A percentile compares a stretch with the other conserved stretches of the same genome.
These are phyloP conservation scores for Priceomyces carsonii DNA, from an alignment of 805 yeast species.

Conservation along the genomic window DNA sequence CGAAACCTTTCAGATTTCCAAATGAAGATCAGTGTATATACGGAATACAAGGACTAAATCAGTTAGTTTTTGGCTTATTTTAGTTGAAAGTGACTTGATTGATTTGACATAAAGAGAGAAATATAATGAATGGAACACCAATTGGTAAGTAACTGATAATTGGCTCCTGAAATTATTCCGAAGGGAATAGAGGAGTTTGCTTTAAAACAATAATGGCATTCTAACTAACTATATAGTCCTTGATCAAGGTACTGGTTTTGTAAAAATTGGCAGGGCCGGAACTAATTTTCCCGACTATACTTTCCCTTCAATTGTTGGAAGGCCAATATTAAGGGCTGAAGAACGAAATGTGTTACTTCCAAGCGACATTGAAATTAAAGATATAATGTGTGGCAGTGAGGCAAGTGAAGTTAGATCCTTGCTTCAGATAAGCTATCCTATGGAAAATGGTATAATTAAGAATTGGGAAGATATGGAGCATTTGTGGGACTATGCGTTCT, in stretches of 20 bases:
- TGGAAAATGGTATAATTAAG: constrained; percentile 97
- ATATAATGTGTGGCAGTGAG: constrained; percentile 97
- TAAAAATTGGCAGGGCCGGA: constrained; percentile 95
- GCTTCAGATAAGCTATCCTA: constrained; percentile 92
- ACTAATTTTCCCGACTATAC: constrained; percentile 96
- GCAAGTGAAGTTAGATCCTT: constrained; percentile 89
- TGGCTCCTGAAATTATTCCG: too few species aligned
- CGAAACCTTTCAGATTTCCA: constrained; percentile 3
- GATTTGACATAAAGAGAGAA: constrained; percentile 1
- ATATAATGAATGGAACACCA: constrained; percentile 26
- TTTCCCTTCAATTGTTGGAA: constrained; percentile 95
- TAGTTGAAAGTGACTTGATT: too few species aligned
- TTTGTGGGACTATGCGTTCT: constrained; percentile 96
- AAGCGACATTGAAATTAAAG: constrained; percentile 77
- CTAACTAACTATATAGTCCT: constrained; percentile 58
- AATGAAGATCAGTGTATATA: not conserved
- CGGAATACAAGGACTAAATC: too few species aligned
- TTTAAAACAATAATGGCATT: too few species aligned
- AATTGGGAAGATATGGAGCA: constrained; percentile 99
- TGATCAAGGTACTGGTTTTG: constrained; percentile 99
- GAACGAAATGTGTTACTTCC: constrained; percentile 62
- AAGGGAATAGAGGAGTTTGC: not conserved
- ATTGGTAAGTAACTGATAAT: constrained; percentile 25
- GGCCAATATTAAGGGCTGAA: constrained; percentile 96
- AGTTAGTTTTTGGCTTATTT: not conserved